phyloP scores from a whole-genome alignment of 768 basidiomycete species.

The Paxillus ammoniavirescens region DNA sequence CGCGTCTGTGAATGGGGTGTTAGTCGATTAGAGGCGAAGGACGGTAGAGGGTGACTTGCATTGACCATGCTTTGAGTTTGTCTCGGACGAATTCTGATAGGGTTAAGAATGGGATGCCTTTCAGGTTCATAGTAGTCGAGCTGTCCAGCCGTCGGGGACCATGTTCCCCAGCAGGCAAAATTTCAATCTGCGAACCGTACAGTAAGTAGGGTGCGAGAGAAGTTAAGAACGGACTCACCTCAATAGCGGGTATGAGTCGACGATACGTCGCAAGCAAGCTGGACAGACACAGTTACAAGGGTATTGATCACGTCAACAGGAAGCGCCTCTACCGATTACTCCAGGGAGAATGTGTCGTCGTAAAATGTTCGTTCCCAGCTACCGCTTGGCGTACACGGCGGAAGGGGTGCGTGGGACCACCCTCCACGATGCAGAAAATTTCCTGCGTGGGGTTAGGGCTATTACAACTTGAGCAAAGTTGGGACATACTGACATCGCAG shows the following conservation, averaged over 20 bases:
- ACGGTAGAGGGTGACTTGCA: slow-evolving; percentile 45
- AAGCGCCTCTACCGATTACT: slow-evolving; percentile 62
- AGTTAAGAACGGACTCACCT: slow-evolving; percentile 43
- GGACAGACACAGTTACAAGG: slow-evolving; percentile 13
- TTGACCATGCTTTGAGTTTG: slow-evolving; percentile 80
- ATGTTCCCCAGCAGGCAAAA: slow-evolving; percentile 76
- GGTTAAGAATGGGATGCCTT: slow-evolving; percentile 77
- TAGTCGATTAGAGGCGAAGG: slow-evolving; percentile 16
- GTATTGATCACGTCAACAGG: background rate
- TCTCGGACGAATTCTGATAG: slow-evolving; percentile 84
- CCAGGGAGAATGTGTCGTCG: slow-evolving; percentile 77
- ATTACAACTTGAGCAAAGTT: background rate
- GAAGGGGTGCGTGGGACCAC: slow-evolving; percentile 71
- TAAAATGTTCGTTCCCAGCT: slow-evolving; percentile 60
- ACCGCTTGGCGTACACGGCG: slow-evolving; percentile 78
- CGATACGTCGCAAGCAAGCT: slow-evolving; percentile 78
- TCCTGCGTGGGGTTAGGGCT: slow-evolving; percentile 48
- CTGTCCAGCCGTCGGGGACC: slow-evolving; percentile 74
- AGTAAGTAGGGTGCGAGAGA: background rate
- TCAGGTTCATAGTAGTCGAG: slow-evolving; percentile 64
- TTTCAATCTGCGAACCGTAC: slow-evolving; percentile 61
- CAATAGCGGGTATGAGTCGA: slow-evolving; percentile 72
- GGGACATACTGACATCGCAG: slow-evolving; percentile 54
- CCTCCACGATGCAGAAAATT: slow-evolving; percentile 82
- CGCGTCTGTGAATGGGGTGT: slow-evolving; percentile 47